phyloP scores from a whole-genome alignment of 106 monocot species.

The Narthecium ossifragum region DNA sequence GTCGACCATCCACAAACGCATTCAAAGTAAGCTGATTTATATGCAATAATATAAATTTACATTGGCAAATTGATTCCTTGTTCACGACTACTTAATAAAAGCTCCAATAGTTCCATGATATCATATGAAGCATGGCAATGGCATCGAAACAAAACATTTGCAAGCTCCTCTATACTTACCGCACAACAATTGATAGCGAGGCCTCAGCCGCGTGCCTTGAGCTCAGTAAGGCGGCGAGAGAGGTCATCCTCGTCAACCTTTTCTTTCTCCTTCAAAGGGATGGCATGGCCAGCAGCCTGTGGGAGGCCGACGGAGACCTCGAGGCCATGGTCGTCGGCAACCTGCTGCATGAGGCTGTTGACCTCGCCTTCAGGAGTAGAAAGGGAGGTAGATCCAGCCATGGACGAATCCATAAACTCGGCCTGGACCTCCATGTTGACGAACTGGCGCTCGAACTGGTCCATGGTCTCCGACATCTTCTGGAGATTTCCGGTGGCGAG shows the following conservation, averaged over 20 bases:
- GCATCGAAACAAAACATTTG: no score
- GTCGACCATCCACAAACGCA: no score
- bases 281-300: constrained; percentile 11
- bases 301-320: constrained; percentile 11
- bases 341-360: constrained; percentile 10
- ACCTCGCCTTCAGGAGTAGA: constrained; percentile 8
- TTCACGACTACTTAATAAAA: no score
- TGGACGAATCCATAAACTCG: constrained; percentile 8
- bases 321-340: constrained; percentile 6
- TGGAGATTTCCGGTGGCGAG: constrained; percentile 5
- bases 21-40: no score
- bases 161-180: no score
- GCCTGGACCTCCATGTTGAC: constrained; percentile 13
- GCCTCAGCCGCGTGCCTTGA: constrained; percentile 4
- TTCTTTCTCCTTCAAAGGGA: constrained; percentile 5
- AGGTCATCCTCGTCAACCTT: constrained; percentile 11
- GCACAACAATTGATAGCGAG: no score
- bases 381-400: constrained; percentile 4
- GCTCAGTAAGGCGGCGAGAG: constrained; percentile 11
- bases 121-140: no score
- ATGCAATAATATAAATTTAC: no score
- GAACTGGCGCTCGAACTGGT: constrained; percentile 16
- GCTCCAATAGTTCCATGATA: no score
- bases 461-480: constrained; percentile 14
- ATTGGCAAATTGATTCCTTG: no score